These are phyloP conservation scores for Dendrobium chrysotoxum DNA, from an alignment of 106 monocot species.

Conservation along the genomic window DNA sequence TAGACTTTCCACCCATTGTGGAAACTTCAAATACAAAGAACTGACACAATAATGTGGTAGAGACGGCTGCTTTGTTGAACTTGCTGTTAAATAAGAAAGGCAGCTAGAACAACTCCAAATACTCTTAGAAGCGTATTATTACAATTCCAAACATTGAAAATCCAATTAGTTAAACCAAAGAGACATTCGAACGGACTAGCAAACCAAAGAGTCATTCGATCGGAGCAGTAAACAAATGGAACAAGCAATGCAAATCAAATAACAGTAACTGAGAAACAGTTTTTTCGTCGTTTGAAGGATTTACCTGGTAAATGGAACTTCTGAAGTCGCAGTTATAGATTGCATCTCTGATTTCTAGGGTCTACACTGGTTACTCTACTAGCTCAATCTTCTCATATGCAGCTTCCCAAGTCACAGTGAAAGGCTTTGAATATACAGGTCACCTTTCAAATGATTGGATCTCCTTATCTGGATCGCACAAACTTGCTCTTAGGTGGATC, in stretches of 20 bases:
- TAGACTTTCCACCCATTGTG: no score
- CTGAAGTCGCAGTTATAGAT: not conserved
- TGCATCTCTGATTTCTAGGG: slow-evolving; percentile 4
- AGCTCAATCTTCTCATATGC: not conserved
- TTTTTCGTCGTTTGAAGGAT: not conserved
- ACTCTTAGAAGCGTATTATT: not conserved
- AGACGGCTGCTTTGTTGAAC: not conserved
- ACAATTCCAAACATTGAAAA: not conserved
- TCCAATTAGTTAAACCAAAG: not conserved
- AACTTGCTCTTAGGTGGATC: no score
- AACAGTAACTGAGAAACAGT: not conserved
- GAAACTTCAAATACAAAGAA: no score
- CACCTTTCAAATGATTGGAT: no score
- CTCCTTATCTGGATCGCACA: no score
- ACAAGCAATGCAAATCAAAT: not conserved
- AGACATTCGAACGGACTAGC: no score
- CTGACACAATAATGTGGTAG: no score
- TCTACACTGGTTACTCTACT: not conserved
- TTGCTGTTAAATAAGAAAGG: not conserved
- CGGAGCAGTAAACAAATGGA: not conserved
- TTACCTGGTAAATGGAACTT: not conserved
- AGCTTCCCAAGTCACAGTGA: not conserved
- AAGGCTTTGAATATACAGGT: not conserved
- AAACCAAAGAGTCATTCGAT: no score
- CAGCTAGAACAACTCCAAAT: not conserved